Evolutionary conservation across 169 alveolate genomes (phyloP), one percentile per base, ranked within the genome.

Genomic region (Miamiensis avidus): DNA sequence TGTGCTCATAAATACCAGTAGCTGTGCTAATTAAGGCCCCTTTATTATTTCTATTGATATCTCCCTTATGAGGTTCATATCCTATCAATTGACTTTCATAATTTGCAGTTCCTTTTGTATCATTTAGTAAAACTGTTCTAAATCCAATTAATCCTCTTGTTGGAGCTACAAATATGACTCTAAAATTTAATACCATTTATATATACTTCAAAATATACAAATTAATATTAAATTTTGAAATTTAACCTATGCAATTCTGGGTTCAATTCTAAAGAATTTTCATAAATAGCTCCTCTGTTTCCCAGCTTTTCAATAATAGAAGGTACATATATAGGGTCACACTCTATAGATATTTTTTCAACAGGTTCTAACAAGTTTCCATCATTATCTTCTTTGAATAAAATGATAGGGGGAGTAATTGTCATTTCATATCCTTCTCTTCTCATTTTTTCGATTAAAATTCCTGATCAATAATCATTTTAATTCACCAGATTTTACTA

Each of bases 381-480:
- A 1, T 93, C 91, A 29, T 91, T 95, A 76, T 89, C 92, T 82
- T 93, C 92, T 75, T 92, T 90, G 78, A 96, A 92, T 28, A 97
- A 93, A 78, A 97, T 99, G 72, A 95, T 81, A 29, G 98, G 99
- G 49, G 99, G 98, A 31, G 98, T 90, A 73, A 94, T 95, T 72
- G 94, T 85, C 86, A 97, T 75, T 89, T 98, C 99, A 85, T 93
- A 97, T 29, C 99, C 99, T 92, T 98, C 99, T 79, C 99, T 94
- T 29, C 99, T 94, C 97, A 98, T 95, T 78, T 96, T 97, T 94
- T 98, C 99, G 75, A 98, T 89, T 34, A 98, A 93, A 49, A 98
- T 96, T 49, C 69, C 69, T 49, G 4, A 11, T 49, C 4, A 11
- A 49, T 49, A 49, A 49, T 49, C 20, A 49, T 49, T 49, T 49